A percentile compares a stretch with the other conserved stretches of the same genome.
Conservation (phyloP, 768 basidiomycete species). For the Boletus bicolor region DNA sequence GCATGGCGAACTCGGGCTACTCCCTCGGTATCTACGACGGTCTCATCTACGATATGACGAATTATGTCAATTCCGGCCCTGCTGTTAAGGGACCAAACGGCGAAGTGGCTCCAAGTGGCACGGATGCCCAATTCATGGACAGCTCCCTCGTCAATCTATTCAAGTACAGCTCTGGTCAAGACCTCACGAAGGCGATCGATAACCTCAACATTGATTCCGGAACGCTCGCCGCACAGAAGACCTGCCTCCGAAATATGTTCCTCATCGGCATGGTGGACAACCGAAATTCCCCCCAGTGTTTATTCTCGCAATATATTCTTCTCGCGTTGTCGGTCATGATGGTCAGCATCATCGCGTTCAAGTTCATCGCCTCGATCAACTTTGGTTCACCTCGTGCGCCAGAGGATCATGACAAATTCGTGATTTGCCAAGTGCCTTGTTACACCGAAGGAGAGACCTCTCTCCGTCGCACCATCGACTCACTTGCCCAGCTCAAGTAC, state of each 20-base stretch:
- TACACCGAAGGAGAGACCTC: constrained; percentile 95
- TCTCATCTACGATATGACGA: constrained; percentile 82
- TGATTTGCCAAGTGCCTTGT: constrained; percentile 97
- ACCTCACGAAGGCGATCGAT: constrained; percentile 77
- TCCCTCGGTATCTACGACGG: constrained; percentile 85
- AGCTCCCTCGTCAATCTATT: constrained; percentile 69
- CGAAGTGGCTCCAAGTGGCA: constrained; percentile 38
- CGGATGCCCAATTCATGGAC: constrained; percentile 68
- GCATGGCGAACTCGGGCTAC: constrained; percentile 58
- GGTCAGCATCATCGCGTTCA: constrained; percentile 95
- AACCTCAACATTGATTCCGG: constrained; percentile 55
- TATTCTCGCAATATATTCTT: constrained; percentile 88
- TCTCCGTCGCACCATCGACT: constrained; percentile 86
- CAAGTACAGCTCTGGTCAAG: constrained; percentile 67
- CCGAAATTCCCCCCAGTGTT: constrained; percentile 87
- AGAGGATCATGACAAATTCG: constrained; percentile 95
- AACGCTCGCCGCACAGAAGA: constrained; percentile 68
- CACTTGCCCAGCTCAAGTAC: constrained; percentile 89
- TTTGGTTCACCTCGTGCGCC: constrained; percentile 78
- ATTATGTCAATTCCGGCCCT: constrained; percentile 73
- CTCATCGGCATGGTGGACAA: constrained; percentile 89
- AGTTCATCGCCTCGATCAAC: constrained; percentile 88
- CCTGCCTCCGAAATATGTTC: constrained; percentile 92
- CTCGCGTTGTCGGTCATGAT: constrained; percentile 87
- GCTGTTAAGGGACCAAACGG: constrained; percentile 48